phyloP scores from a whole-genome alignment of 306 rosid species.

The Delonix regia region DNA sequence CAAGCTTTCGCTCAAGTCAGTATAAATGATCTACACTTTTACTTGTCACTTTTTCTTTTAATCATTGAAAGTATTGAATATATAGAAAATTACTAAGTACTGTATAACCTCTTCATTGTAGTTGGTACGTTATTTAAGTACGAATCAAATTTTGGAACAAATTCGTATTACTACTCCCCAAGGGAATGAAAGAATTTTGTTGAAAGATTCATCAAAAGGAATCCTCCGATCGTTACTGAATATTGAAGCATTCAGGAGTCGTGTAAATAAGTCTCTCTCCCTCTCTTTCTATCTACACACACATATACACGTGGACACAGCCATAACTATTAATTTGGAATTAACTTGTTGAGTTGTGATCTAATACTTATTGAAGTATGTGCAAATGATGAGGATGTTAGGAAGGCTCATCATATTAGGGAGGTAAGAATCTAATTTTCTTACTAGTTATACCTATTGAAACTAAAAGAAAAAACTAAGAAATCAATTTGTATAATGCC shows the following conservation, averaged over 20 bases:
- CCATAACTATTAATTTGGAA: neutral
- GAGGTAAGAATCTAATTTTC: constrained; percentile 21
- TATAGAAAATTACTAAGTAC: neutral
- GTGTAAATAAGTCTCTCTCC: neutral
- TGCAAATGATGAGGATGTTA: constrained; percentile 41
- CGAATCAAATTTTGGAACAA: neutral
- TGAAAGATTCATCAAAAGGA: neutral
- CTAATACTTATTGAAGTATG: constrained; percentile 2
- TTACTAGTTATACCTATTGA: neutral
- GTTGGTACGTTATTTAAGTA: constrained; percentile 20
- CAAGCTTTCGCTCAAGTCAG: constrained; percentile 20
- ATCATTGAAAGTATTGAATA: neutral
- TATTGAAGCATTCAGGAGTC: constrained; percentile 12
- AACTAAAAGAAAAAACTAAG: neutral
- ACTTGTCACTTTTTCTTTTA: neutral
- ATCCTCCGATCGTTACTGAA: neutral
- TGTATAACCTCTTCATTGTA: neutral
- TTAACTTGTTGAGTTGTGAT: constrained; percentile 1
- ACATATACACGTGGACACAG: neutral
- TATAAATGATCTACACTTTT: neutral
- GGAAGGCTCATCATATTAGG: constrained; percentile 36
- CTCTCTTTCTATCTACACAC: neutral
- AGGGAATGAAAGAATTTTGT: constrained; percentile 8
- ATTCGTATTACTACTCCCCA: neutral
- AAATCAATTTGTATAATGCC: neutral